These are phyloP conservation scores for Solanum habrochaites DNA, from an alignment of 257 asterid species.

Conservation along the genomic window DNA sequence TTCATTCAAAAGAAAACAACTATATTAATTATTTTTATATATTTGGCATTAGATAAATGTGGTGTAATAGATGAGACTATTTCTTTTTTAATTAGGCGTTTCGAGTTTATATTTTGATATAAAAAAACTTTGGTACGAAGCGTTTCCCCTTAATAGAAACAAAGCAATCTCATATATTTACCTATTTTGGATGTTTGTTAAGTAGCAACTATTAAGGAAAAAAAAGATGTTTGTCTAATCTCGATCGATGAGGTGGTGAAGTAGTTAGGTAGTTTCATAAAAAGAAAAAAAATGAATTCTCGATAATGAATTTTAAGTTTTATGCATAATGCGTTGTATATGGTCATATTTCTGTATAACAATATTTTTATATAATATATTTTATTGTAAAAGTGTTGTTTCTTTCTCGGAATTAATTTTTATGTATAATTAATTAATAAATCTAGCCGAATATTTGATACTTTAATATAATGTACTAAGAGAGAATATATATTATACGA, in stretches of 20 bases:
- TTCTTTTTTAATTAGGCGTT: too few relatives aligned
- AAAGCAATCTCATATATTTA: background rate
- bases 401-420: background rate
- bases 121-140: background rate
- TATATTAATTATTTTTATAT: background rate
- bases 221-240: background rate
- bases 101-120: too few relatives aligned
- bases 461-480: background rate
- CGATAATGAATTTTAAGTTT: background rate
- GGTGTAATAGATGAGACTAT: rapidly evolving
- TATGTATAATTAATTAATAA: background rate
- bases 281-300: too few relatives aligned
- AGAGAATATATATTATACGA: background rate
- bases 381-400: background rate
- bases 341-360: too few relatives aligned
- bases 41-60: background rate
- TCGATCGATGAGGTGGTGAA: background rate
- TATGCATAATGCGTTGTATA: background rate
- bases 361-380: too few relatives aligned
- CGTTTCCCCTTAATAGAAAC: background rate
- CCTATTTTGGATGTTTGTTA: background rate
- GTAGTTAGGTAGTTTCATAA: too few relatives aligned
- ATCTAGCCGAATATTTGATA: background rate
- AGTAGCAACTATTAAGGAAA: background rate
- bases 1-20: constrained; percentile 26